Evolutionary conservation across 1,139 yeast species (phyloP), one percentile per base, ranked within the genome.

Genomic region (Debaryomyces coudertii): DNA sequence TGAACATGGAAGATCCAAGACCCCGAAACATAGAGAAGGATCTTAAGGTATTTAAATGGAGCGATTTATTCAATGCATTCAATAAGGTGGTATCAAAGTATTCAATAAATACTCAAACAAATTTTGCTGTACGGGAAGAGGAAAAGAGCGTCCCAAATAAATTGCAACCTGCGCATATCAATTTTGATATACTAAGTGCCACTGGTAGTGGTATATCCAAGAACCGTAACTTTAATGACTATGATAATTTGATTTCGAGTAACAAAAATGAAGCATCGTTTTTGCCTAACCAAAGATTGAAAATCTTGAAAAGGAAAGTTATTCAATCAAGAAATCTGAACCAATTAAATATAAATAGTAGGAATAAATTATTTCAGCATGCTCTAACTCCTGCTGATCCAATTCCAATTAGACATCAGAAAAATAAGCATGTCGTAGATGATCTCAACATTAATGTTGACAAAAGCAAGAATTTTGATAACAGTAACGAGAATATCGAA

Each of bases 21-120:
- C 90, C 90, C 3, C 67, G 90, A 36, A 84, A 83, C 56, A 85
- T 85, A 46, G 90, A 83, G 56, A 85, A 85, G 59, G 88, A 85
- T 58, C 80, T 85, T 51, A 85, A 85, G 58, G 90, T 85, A 4
- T 82, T 85, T 55, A 71, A 71, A 30, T 85, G 90, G 90, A 56
- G 65, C 18, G 74, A 76, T 45, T 65, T 85, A 30, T 74, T 70
- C 33, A 69, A 66, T 36, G 90, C 90, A 0, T 61, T 85, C 43
- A 66, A 70, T 35, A 84, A 82, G 56, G 86, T 85, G n/a, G 71
- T 83, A 41, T 71, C 83, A 38, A 85, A 85, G 61, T 85, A 85
- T 57, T 68, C 75, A 12, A 25, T 43, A 7, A 36, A 37, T n/a
- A 30, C 4, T 7, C 16, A 20, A 27, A 40, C 22, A 14, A 6